phyloP scores from a whole-genome alignment of 331 rosid species.

The Erythrophleum ivorense region DNA sequence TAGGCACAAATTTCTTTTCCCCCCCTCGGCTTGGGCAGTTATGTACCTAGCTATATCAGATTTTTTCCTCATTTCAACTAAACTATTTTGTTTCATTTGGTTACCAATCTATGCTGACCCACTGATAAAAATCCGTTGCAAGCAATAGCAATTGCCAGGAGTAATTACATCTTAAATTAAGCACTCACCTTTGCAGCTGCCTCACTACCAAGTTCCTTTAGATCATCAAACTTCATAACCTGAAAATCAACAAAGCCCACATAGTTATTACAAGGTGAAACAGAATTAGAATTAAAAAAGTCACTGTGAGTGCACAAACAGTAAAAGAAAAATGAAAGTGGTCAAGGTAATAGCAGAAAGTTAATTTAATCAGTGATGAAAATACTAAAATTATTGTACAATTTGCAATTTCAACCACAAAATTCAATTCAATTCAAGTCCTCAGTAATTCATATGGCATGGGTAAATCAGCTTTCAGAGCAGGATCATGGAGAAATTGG shows the following conservation, averaged over 20 bases:
- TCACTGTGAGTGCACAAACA: background rate
- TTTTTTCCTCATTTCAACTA: constrained; percentile 11
- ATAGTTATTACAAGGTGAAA: constrained; percentile 32
- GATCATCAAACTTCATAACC: constrained; percentile 98
- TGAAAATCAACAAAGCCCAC: constrained; percentile 42
- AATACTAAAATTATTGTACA: background rate
- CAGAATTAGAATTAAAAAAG: background rate
- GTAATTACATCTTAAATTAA: constrained; percentile 25
- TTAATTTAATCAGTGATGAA: background rate
- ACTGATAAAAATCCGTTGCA: background rate
- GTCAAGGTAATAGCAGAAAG: constrained; percentile 13
- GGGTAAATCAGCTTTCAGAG: constrained; percentile 13
- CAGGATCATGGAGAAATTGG: background rate
- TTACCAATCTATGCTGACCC: constrained; percentile 1
- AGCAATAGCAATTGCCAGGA: constrained; percentile 20
- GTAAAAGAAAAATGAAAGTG: background rate
- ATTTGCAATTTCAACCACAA: constrained; percentile 23
- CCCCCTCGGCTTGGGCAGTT: background rate
- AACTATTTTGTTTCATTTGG: background rate
- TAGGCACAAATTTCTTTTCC: background rate
- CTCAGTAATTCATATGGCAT: background rate
- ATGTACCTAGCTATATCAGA: background rate
- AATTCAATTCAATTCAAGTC: background rate
- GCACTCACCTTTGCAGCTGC: constrained; percentile 85
- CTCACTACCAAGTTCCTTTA: constrained; percentile 94